Evolutionary conservation across 495 filamentous ascomycete genomes (phyloP), one percentile per base, ranked within the genome.

Genomic region (Xylaria sp.): DNA sequence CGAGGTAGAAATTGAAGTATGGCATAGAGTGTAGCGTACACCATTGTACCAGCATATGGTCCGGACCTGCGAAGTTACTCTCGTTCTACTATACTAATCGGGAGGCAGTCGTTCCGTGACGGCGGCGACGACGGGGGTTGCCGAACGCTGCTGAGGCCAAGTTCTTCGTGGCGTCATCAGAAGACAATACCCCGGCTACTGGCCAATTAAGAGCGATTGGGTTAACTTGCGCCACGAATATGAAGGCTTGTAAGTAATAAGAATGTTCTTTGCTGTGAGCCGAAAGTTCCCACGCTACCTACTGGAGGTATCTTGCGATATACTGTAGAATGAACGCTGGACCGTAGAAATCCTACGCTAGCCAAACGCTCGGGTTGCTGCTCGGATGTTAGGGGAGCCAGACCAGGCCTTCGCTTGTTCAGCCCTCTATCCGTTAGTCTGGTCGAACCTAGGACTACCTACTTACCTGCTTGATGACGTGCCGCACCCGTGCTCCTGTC

Each of bases 381-480:
- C 57, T 59, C 31, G 8, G 15, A 7, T 37, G 31, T 21, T 37
- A 59, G 57, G 12, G 17, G 37, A 4, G 5, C 12, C n/a, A 43
- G n/a, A 62, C 24, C 35, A 37, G 8, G 57, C 33, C n/a, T 12
- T 63, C 41, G 61, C 61, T 63, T 48, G 61, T 63, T 31, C 15
- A 44, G 40, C 40, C 37, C 40, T 43, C 24, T 62, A 41, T 61
- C 19, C n/a, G 35, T 26, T 31, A 31, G 14, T 33, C 53, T 35
- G 53, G n/a, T 57, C 5, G 11, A 17, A 35, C 21, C 12, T 52
- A 57, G 17, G 53, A 58, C 33, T 19, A 31, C 53, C 29, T n/a
- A 29, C 53, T 37, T 19, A 31, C 53, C 29, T n/a, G 53, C 53
- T 37, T 37, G 37, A 58, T 37, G 15, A 33, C 12, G 26, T 57